Conservation (phyloP, 352 stramenopile species). For the Globisporangium paddicum region DNA sequence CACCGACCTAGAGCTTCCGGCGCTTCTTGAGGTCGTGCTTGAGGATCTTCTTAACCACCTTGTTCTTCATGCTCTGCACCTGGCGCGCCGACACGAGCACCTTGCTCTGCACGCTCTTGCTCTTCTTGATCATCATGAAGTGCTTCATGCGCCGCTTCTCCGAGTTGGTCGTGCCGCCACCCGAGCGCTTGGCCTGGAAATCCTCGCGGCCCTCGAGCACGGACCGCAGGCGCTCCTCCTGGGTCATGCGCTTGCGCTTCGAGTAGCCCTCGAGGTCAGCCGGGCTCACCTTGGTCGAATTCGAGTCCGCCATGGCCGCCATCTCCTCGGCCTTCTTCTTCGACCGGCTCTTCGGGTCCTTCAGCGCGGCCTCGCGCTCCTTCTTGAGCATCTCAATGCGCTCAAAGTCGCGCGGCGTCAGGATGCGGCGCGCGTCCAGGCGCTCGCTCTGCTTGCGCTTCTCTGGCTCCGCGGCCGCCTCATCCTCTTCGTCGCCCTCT, state of each 20-base stretch:
- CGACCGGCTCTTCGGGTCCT: constrained; percentile 76
- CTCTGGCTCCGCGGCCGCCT: constrained; percentile 14
- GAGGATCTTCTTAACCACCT: constrained; percentile 80
- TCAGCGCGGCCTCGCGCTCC: constrained; percentile 72
- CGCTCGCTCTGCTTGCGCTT: constrained; percentile 64
- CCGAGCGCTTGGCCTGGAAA: constrained; percentile 89
- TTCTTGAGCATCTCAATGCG: constrained; percentile 90
- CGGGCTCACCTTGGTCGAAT: constrained; percentile 72
- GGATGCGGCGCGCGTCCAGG: constrained; percentile 80
- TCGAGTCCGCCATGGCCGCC: constrained; percentile 36
- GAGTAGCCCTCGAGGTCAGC: constrained; percentile 81
- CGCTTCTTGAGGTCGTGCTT: constrained; percentile 81
- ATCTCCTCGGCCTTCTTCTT: constrained; percentile 79
- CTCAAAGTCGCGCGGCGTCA: constrained; percentile 88
- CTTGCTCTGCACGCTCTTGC: constrained; percentile 79
- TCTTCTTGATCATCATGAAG: constrained; percentile 98
- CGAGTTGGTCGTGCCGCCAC: constrained; percentile 96
- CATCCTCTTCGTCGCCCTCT: constrained; percentile 25
- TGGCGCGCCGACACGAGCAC: constrained; percentile 81
- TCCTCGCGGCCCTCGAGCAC: constrained; percentile 90
- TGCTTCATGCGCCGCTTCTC: constrained; percentile 98
- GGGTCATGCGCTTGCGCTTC: constrained; percentile 87
- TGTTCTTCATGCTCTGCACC: constrained; percentile 75
- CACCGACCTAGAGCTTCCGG: neutral
- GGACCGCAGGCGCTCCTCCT: constrained; percentile 74